Evolutionary conservation across 768 basidiomycete species (phyloP).

Genomic region (Suillus americanus): DNA sequence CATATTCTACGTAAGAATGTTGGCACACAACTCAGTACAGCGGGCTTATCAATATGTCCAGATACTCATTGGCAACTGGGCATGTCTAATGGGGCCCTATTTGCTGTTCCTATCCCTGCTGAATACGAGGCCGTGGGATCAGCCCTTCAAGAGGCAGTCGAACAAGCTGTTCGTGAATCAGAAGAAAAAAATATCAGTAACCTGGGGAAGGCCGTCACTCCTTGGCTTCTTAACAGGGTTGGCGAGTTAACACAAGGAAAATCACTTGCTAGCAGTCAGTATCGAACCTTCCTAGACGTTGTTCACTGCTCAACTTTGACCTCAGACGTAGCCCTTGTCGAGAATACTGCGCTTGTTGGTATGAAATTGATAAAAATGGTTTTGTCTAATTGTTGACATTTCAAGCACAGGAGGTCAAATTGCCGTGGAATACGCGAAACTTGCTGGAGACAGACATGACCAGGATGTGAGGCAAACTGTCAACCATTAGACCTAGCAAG

Average conservation of each 20-base stretch:
- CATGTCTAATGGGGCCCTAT: constrained; percentile 73
- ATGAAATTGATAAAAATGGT: constrained; percentile 17
- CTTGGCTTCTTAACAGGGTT: constrained; percentile 88
- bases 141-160: constrained; percentile 72
- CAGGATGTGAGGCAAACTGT: constrained; percentile 16
- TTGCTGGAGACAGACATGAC: constrained; percentile 31
- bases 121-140: constrained; percentile 67
- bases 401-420: constrained; percentile 66
- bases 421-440: constrained; percentile 69
- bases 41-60: constrained; percentile 27
- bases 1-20: constrained; percentile 62
- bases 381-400: neutral
- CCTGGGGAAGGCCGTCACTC: constrained; percentile 89
- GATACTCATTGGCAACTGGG: constrained; percentile 71
- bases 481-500: constrained; percentile 2
- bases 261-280: constrained; percentile 72
- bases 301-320: constrained; percentile 2
- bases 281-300: neutral
- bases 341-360: constrained; percentile 88
- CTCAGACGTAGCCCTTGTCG: constrained; percentile 82
- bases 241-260: constrained; percentile 75
- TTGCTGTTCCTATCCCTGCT: constrained; percentile 89
- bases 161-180: constrained; percentile 83
- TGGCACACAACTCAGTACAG: neutral
- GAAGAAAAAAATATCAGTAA: constrained; percentile 76